Evolutionary conservation across 2,329 filamentous ascomycete species (phyloP).

Genomic region (Pyrenophora tritici-repentis): DNA sequence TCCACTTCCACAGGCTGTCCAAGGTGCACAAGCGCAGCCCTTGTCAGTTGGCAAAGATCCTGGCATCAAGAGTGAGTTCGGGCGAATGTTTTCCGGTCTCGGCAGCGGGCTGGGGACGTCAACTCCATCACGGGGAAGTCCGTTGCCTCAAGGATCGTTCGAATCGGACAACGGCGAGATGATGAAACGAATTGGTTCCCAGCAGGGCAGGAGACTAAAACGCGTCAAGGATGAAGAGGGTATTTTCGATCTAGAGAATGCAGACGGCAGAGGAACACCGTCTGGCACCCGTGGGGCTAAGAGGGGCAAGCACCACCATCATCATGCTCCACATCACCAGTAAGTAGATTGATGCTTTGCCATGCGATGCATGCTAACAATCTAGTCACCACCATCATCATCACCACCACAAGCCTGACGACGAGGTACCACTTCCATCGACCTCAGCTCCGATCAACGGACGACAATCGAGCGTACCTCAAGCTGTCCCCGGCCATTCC

Average conservation of each 20-base stretch:
- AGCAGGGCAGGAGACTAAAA: slow-evolving; percentile 50
- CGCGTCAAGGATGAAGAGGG: slow-evolving; percentile 78
- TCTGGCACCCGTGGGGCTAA: slow-evolving; percentile 70
- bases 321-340: slow-evolving; percentile 57
- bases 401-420: slow-evolving; percentile 60
- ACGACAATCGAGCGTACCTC: slow-evolving; percentile 36
- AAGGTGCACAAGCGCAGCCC: slow-evolving; percentile 83
- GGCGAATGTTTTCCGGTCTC: slow-evolving; percentile 94
- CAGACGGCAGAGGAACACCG: slow-evolving; percentile 65
- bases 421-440: slow-evolving; percentile 48
- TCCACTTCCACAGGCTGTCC: slow-evolving; percentile 88
- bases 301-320: slow-evolving; percentile 65
- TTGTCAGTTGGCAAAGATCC: slow-evolving; percentile 80
- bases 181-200: slow-evolving; percentile 44
- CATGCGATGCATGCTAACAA: slow-evolving; percentile 20
- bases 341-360: slow-evolving; percentile 42
- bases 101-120: slow-evolving; percentile 68
- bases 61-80: slow-evolving; percentile 92
- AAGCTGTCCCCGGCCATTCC: slow-evolving; percentile 34
- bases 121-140: slow-evolving; percentile 60
- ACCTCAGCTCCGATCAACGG: slow-evolving; percentile 28
- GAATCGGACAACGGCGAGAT: slow-evolving; percentile 39
- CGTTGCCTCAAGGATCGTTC: slow-evolving; percentile 47
- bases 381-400: slow-evolving; percentile 61
- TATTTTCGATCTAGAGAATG: slow-evolving; percentile 68